Conservation (phyloP, 2,329 filamentous ascomycete species). For the Arachnomyces sp. region DNA sequence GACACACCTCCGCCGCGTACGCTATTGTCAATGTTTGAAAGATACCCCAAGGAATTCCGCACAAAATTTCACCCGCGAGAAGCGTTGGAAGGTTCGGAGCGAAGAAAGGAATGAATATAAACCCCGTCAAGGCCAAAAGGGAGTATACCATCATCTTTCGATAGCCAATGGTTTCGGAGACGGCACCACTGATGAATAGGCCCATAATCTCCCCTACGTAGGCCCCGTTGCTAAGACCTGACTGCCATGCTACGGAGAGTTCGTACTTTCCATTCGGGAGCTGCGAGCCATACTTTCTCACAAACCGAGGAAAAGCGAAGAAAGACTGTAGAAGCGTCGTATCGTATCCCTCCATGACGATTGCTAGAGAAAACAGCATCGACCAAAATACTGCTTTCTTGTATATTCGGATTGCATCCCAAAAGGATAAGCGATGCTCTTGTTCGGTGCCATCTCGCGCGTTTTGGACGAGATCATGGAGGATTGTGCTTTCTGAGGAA, state of each 20-base stretch:
- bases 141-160: slow-evolving; percentile 37
- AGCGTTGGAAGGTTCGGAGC: slow-evolving; percentile 37
- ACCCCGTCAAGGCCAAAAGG: slow-evolving; percentile 34
- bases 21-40: slow-evolving; percentile 21
- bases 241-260: slow-evolving; percentile 21
- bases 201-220: slow-evolving; percentile 20
- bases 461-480: too few species aligned
- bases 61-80: slow-evolving; percentile 41
- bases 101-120: slow-evolving; percentile 45
- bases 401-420: too few species aligned
- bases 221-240: slow-evolving; percentile 20
- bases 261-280: slow-evolving; percentile 11
- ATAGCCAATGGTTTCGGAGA: slow-evolving; percentile 31
- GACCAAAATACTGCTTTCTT: too few species aligned
- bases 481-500: too few species aligned
- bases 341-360: slow-evolving; percentile 23
- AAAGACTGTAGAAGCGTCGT: slow-evolving; percentile 21
- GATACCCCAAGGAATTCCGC: slow-evolving; percentile 33
- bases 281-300: slow-evolving; percentile 13
- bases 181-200: slow-evolving; percentile 22
- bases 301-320: slow-evolving; percentile 23
- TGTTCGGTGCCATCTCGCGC: slow-evolving; percentile 15
- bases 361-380: slow-evolving; percentile 14
- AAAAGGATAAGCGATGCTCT: too few species aligned
- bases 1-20: slow-evolving; percentile 24